Evolutionary conservation across 805 yeast genomes (phyloP), one percentile per base, ranked within the genome.

Genomic region (Teunomyces funiuensis): DNA sequence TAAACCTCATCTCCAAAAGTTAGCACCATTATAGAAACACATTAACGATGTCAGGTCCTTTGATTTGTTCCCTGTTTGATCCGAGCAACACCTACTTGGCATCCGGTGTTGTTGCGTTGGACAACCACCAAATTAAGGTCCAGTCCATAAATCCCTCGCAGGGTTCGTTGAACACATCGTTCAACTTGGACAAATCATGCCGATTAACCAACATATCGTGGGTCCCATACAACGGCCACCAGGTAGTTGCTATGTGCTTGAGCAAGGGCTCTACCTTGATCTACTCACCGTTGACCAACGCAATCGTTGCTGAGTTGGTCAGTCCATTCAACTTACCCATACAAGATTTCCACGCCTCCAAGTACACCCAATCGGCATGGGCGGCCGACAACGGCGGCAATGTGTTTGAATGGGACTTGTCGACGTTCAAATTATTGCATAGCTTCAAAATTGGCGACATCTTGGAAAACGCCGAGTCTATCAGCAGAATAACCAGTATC

Each of bases 41-140:
- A 16, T 6, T 13, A 31, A n/a, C 11, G 25, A 31, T 31, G 34
- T 31, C 34, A 31, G 59, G 60, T 26, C 68, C 71, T 5, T 41
- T 69, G 29, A 46, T 68, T 25, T 52, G 66, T 13, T 72, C 83
- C 17, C 65, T 63, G 28, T 87, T 81, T 57, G 91, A 88, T 60
- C 73, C 80, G 9, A 61, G 76, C 1, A 82, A 84, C n/a, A 68
- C 75, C 33, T 74, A 72, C 54, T 73, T 81, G 51, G 88, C 90
- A 18, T 76, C 80, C 33, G 87, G 79, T 1, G 66, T 79, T 15
- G 77, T 79, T 26, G 83, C 88, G 1, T 73, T 88, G 44, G 91
- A 86, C 58, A 70, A 81, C 4, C 91, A 85, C 54, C 79, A 80
- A 49, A 65, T 88, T 28, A 71, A 82, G 42, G 85, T 85, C 2